These are phyloP conservation scores for Melastoma malabathricum DNA, from an alignment of 345 rosid genomes.

Conservation along the genomic window DNA sequence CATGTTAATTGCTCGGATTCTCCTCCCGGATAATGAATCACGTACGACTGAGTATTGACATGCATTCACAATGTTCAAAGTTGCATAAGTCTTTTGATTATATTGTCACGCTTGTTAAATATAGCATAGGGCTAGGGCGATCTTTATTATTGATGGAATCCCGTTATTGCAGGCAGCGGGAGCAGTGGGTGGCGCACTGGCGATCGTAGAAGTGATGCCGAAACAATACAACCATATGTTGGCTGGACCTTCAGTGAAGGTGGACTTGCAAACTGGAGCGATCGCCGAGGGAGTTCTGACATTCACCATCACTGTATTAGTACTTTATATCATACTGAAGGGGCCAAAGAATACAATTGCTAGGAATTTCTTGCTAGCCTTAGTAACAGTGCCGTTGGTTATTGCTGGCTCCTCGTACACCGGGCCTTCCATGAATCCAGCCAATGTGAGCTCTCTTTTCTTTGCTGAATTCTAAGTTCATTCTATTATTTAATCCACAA, in stretches of 20 bases:
- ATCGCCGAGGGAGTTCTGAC: constrained; percentile 80
- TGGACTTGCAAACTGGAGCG: constrained; percentile 73
- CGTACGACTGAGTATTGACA: too few species aligned
- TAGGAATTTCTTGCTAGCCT: constrained; percentile 54
- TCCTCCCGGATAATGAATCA: too few species aligned
- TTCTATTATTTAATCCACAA: background rate
- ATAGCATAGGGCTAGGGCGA: background rate
- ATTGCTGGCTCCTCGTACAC: constrained; percentile 52
- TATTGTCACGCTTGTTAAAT: background rate
- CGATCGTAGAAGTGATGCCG: constrained; percentile 69
- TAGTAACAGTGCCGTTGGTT: constrained; percentile 48
- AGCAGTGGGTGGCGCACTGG: constrained; percentile 84
- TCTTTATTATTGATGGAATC: background rate
- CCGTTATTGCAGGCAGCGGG: constrained; percentile 58
- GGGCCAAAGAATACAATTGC: constrained; percentile 50
- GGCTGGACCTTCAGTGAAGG: constrained; percentile 55
- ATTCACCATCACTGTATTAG: constrained; percentile 54
- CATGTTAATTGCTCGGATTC: too few species aligned
- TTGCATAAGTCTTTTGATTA: background rate
- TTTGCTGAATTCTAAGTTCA: background rate
- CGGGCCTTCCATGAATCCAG: constrained; percentile 97
- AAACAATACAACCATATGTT: constrained; percentile 53
- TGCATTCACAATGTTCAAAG: too few species aligned
- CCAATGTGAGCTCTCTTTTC: constrained; percentile 54
- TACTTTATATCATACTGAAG: constrained; percentile 50